Evolutionary conservation across 441 rosid species (phyloP).

Genomic region (Arabidopsis lyrata): DNA sequence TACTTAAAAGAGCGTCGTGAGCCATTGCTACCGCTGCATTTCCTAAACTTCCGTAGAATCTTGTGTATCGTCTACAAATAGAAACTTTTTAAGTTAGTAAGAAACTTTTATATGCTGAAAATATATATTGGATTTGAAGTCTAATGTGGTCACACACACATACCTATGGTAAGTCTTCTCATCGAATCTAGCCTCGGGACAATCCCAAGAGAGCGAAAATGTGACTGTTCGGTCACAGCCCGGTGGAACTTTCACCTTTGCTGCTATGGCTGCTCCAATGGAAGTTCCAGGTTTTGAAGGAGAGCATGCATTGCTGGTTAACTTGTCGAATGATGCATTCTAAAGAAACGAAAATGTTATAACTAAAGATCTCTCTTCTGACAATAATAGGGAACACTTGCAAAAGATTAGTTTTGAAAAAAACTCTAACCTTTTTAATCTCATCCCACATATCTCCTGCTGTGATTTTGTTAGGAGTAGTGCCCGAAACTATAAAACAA

Average conservation of each 20-base stretch:
- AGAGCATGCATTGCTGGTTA: slow-evolving; percentile 43
- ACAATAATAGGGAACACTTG: not conserved
- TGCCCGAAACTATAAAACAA: slow-evolving; percentile 63
- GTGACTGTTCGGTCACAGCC: slow-evolving; percentile 58
- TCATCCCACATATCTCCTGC: slow-evolving; percentile 86
- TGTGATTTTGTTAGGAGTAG: slow-evolving; percentile 49
- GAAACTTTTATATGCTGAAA: not conserved
- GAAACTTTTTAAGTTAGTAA: slow-evolving; percentile 32
- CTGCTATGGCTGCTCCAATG: slow-evolving; percentile 77
- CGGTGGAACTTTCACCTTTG: slow-evolving; percentile 66
- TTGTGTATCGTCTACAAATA: slow-evolving; percentile 65
- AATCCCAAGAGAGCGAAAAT: slow-evolving; percentile 77
- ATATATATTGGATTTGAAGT: not conserved
- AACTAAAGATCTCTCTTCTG: not conserved
- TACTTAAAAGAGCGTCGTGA: slow-evolving; percentile 69
- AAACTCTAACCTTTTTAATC: slow-evolving; percentile 55
- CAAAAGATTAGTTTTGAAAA: not conserved
- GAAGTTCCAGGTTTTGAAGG: slow-evolving; percentile 66
- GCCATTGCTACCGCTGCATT: slow-evolving; percentile 69
- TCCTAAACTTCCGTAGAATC: slow-evolving; percentile 64
- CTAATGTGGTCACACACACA: slow-evolving; percentile 11
- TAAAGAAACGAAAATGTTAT: slow-evolving; percentile 26
- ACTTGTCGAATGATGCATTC: slow-evolving; percentile 66
- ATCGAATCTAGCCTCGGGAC: slow-evolving; percentile 65
- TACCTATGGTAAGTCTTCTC: slow-evolving; percentile 66